Evolutionary conservation across 1,284 basidiomycete genomes (phyloP), one percentile per base, ranked within the genome.

Genomic region (Entoloma clypeatum): DNA sequence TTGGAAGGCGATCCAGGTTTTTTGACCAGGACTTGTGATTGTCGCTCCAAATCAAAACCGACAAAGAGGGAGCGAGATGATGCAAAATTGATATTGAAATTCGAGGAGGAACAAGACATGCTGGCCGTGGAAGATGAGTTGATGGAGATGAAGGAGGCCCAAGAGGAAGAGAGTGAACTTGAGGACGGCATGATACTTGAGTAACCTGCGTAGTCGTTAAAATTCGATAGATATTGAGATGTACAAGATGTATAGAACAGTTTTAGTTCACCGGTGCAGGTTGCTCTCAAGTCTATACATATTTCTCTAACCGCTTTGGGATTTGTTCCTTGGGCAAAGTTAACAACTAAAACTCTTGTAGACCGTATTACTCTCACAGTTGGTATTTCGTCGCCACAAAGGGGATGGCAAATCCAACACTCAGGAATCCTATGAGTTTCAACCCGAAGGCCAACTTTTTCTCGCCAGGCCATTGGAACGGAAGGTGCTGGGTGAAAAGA

Each of bases 391-490:
- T 65, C 3, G 83, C 84, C 43, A 73, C 49, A 59, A 86, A 79
- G 22, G 86, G 86, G 48, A 87, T 72, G 44, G 71, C 60, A 58
- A 87, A 86, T 14, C 85, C 85, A 13, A 63, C 42, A 10, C 62
- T 29, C 42, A 87, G 67, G 61, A 75, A 85, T 9, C 64, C 47
- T 17, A 61, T 54, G 29, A 85, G 54, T 63, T 86, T 88, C 45
- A 67, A 31, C 10, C 66, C 86, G 51, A 85, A 87, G 3, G 61
- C 49, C 16, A 54, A 57, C 60, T 77, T 85, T 57, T 74, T 77
- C 38, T 69, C 55, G 38, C 72, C 69, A 21, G 77, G 75, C 48
- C 67, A 75, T 39, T 70, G 64, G 67, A 88, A 89, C 13, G 86
- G 86, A 25, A 87, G 68, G 61, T 83, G 80, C 83, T 87, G 42